These are phyloP conservation scores for Pseudogymnoascus sp. DNA, from an alignment of 2,329 filamentous ascomycete species.

Conservation along the genomic window DNA sequence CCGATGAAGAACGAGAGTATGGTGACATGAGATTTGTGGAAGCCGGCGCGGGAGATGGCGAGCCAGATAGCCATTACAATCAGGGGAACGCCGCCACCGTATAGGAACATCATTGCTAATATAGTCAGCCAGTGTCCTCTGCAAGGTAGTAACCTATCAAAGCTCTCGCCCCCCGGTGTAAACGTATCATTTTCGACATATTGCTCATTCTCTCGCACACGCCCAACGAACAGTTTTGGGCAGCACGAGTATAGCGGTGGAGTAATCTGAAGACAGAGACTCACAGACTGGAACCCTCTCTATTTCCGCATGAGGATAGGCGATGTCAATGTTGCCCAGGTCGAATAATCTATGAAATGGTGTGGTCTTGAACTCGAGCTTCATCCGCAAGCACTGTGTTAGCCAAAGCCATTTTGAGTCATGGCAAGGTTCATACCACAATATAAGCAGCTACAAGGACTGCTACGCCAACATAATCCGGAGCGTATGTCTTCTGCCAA, in stretches of 20 bases:
- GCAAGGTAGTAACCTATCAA: neutral
- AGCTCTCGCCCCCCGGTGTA: neutral
- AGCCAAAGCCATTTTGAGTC: neutral
- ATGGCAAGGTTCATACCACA: slow-evolving; percentile 37
- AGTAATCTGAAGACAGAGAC: slow-evolving; percentile 26
- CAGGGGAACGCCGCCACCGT: slow-evolving; percentile 67
- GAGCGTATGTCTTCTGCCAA: slow-evolving; percentile 68
- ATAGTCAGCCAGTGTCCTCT: neutral
- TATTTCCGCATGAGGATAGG: slow-evolving; percentile 75
- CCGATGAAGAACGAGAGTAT: slow-evolving; percentile 71
- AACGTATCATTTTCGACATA: neutral
- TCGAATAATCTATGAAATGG: slow-evolving; percentile 95
- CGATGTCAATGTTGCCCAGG: slow-evolving; percentile 74
- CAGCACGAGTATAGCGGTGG: neutral
- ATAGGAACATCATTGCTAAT: slow-evolving; percentile 66
- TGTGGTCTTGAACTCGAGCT: slow-evolving; percentile 62
- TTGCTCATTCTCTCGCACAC: neutral
- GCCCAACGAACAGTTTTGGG: neutral
- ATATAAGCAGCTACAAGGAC: slow-evolving; percentile 63
- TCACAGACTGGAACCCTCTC: slow-evolving; percentile 75
- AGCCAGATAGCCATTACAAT: slow-evolving; percentile 60
- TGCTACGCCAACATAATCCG: slow-evolving; percentile 76
- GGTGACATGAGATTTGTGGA: slow-evolving; percentile 78
- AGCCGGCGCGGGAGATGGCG: slow-evolving; percentile 49
- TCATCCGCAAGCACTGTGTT: slow-evolving; percentile 9